Evolutionary conservation across 2,329 filamentous ascomycete genomes (phyloP), one percentile per base, ranked within the genome.

Genomic region (Fusarium burgessii): DNA sequence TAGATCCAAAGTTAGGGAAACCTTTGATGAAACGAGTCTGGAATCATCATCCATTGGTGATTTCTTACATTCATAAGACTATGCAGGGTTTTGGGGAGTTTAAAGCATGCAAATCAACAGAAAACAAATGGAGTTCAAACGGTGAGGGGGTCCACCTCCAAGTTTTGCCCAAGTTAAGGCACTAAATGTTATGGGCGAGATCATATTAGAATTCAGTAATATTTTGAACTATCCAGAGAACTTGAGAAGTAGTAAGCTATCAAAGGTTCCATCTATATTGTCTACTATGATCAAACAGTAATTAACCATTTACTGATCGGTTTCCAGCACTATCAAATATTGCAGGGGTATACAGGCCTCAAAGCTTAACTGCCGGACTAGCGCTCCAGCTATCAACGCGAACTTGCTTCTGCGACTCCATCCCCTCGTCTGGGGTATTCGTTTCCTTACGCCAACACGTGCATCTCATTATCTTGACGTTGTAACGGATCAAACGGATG

Each of bases 1-100:
- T 1, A 92, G 83, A 56, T 92, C 88, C 23, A 94, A 82, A 7
- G 79, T 84, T 33, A 88, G 76, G 6, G 87, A 88, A 52, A 81
- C 78, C 35, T 85, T 78, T 10, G 88, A 87, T 12, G 75, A 70
- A 33, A 86, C 77, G 11, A 74, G 29, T 18, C 65, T 62, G 29
- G 69, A 15, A 10, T 60, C 29, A 10, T 60, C 29, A 23, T 68
- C 66, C 78, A 80, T 80, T 41, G 27, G n/a, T 49, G 42, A 43
- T 17, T 25, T 25, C 23, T 15, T 46, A 38, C 29, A 32, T 20
- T 40, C 15, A 59, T 52, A 33, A 10, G 40, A 47, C 11, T 32
- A 47, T 52, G 60, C n/a, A 68, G 46, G 41, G 25, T 58, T 63
- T 71, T 49, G 41, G 55, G 27, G 47, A 38, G 32, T 20, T 20